A percentile compares a stretch with the other conserved stretches of the same genome.
Evolutionary conservation across 352 stramenopile genomes (phyloP).

Genomic region (Globisporangium splendens): DNA sequence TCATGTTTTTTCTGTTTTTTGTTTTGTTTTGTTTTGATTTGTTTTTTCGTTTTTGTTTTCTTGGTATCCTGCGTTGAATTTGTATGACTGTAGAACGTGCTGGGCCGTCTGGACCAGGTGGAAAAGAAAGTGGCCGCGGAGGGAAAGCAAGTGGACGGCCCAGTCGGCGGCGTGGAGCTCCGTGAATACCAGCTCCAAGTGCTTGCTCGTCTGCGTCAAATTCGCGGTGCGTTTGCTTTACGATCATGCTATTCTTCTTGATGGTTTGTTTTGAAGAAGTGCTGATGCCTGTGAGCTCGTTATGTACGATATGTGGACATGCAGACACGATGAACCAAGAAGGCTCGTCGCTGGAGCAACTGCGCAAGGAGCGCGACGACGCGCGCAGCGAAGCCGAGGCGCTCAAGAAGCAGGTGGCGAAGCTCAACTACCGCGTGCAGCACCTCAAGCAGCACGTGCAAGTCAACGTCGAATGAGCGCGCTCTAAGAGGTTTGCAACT

Average conservation of each 20-base stretch:
- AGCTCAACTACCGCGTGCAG: slow-evolving; percentile 76
- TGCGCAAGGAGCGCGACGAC: slow-evolving; percentile 60
- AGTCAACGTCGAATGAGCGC: slow-evolving; percentile 19
- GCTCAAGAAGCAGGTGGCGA: slow-evolving; percentile 68
- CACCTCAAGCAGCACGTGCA: slow-evolving; percentile 74
- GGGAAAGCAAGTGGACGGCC: slow-evolving; percentile 39
- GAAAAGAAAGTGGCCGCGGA: slow-evolving; percentile 41
- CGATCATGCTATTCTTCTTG: not conserved
- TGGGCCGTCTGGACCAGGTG: slow-evolving; percentile 38
- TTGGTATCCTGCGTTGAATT: no score
- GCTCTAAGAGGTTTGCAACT: no score
- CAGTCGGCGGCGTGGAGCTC: slow-evolving; percentile 57
- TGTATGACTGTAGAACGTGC: slow-evolving; percentile 33
- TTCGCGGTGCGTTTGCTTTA: slow-evolving; percentile 31
- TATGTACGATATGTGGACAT: not conserved
- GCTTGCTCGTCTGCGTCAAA: slow-evolving; percentile 54
- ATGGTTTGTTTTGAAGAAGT: not conserved
- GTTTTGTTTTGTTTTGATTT: not conserved
- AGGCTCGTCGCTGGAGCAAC: slow-evolving; percentile 53
- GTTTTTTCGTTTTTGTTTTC: no score
- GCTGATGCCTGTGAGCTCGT: slow-evolving; percentile 2
- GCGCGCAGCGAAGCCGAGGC: slow-evolving; percentile 52
- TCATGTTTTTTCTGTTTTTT: no score
- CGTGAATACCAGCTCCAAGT: slow-evolving; percentile 66
- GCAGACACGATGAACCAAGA: slow-evolving; percentile 64